phyloP scores from a whole-genome alignment of 768 basidiomycete genomes.

The Daedaleopsis nitida region DNA sequence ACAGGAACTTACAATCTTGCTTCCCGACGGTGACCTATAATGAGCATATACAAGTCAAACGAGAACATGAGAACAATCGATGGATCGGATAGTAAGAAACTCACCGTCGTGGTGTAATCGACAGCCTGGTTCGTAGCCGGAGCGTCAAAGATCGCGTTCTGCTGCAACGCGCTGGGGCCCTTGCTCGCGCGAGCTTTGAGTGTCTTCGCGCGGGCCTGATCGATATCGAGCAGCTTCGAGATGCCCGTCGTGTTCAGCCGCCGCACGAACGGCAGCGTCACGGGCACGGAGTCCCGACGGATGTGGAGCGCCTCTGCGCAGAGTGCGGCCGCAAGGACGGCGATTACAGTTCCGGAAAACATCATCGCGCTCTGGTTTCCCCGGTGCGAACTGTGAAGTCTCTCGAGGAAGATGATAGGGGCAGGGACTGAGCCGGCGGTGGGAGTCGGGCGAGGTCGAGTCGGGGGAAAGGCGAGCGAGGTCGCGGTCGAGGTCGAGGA shows the following conservation, averaged over 20 bases:
- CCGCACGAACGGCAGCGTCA: constrained; percentile 23
- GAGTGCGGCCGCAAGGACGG: not conserved
- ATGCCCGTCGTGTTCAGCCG: constrained; percentile 23
- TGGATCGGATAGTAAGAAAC: not conserved
- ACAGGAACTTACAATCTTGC: constrained; percentile 25
- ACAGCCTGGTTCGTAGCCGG: constrained; percentile 23
- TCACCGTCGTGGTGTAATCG: constrained; percentile 27
- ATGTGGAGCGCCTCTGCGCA: not conserved
- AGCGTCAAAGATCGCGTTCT: not conserved
- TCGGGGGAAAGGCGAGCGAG: not conserved
- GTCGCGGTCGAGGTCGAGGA: not conserved
- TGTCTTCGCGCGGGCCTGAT: constrained; percentile 21
- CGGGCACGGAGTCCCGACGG: constrained; percentile 13
- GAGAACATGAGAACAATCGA: not conserved
- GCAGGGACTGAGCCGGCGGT: not conserved
- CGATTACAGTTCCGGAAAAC: constrained; percentile 5
- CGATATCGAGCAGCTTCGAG: constrained; percentile 16
- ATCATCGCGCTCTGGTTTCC: not conserved
- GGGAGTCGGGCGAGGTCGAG: too few species aligned
- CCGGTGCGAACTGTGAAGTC: too few species aligned
- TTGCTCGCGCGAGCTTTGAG: constrained; percentile 19
- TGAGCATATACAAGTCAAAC: not conserved
- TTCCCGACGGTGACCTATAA: constrained; percentile 22
- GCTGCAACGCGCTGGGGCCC: constrained; percentile 12
- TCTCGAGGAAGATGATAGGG: not conserved